A percentile compares a stretch with the other conserved stretches of the same genome.
These are phyloP conservation scores for Xylaria grammica DNA, from an alignment of 495 filamentous ascomycete genomes.

Conservation along the genomic window DNA sequence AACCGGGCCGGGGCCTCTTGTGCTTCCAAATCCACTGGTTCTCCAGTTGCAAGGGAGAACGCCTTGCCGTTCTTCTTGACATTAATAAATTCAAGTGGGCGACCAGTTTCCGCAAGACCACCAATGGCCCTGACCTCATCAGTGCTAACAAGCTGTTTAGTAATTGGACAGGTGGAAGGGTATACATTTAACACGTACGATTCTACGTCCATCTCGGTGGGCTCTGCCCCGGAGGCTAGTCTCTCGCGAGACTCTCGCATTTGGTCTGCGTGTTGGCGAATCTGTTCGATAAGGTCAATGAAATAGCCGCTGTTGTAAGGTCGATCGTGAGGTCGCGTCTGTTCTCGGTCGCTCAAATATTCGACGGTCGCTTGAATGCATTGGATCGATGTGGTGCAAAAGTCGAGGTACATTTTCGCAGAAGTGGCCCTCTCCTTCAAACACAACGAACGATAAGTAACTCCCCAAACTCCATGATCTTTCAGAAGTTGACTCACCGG, in stretches of 20 bases:
- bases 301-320: conserved; percentile 94
- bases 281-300: conserved; percentile 89
- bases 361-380: conserved; percentile 84
- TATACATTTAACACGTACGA: conserved; percentile 47
- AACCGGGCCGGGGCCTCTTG: conserved; percentile 52
- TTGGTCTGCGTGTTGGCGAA: conserved; percentile 70
- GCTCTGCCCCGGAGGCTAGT: conserved; percentile 46
- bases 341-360: conserved; percentile 78
- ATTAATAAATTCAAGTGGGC: conserved; percentile 77
- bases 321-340: conserved; percentile 76
- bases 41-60: conserved; percentile 72
- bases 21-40: conserved; percentile 51
- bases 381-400: conserved; percentile 85
- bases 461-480: conserved; percentile 58
- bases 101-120: conserved; percentile 76
- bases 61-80: conserved; percentile 75
- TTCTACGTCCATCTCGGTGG: conserved; percentile 57
- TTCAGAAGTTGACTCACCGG: conserved; percentile 73
- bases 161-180: conserved; percentile 1
- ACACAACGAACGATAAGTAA: conserved; percentile 69
- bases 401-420: conserved; percentile 72
- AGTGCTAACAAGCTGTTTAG: conserved; percentile 57
- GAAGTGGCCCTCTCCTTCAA: conserved; percentile 76
- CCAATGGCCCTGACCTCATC: conserved; percentile 75
- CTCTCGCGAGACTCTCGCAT: conserved; percentile 58